These are phyloP conservation scores for Saksenaea vasiformis DNA, from an alignment of 371 early-diverging fungal genomes.

Conservation along the genomic window DNA sequence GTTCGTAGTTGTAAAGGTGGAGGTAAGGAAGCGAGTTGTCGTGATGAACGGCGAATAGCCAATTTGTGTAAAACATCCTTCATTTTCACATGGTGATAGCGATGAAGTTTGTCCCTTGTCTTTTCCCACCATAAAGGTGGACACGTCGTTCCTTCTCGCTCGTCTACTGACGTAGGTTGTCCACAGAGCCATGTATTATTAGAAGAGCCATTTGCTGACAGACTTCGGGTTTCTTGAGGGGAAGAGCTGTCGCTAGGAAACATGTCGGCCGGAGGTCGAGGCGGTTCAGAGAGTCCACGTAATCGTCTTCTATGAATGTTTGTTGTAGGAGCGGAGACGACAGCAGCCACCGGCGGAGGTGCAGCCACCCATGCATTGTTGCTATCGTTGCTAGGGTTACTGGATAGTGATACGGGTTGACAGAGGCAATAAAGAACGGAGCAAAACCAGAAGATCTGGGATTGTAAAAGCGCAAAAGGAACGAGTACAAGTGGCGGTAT, in stretches of 20 bases:
- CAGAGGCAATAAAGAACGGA: slow-evolving; percentile 11
- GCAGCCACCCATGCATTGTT: neutral
- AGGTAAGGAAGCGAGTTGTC: neutral
- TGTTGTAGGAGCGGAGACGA: neutral
- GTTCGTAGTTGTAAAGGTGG: neutral
- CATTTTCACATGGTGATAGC: neutral
- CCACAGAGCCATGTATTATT: neutral
- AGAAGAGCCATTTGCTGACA: neutral
- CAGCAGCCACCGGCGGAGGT: neutral
- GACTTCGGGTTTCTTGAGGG: neutral
- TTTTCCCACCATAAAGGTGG: slow-evolving; percentile 26
- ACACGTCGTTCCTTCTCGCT: slow-evolving; percentile 17
- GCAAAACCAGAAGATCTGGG: slow-evolving; percentile 20
- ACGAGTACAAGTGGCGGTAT: slow-evolving; percentile 9
- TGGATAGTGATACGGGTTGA: neutral
- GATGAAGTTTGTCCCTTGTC: neutral
- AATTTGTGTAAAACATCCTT: neutral
- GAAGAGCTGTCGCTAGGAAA: neutral
- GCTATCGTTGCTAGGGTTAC: neutral
- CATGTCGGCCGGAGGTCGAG: neutral
- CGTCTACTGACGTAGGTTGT: slow-evolving; percentile 15
- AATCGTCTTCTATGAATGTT: neutral
- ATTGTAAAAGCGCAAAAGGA: slow-evolving; percentile 17
- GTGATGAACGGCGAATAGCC: neutral
- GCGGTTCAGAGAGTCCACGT: slow-evolving; percentile 14